Conservation (phyloP, 2,329 filamentous ascomycete species). For the Beauveria brongniartii region DNA sequence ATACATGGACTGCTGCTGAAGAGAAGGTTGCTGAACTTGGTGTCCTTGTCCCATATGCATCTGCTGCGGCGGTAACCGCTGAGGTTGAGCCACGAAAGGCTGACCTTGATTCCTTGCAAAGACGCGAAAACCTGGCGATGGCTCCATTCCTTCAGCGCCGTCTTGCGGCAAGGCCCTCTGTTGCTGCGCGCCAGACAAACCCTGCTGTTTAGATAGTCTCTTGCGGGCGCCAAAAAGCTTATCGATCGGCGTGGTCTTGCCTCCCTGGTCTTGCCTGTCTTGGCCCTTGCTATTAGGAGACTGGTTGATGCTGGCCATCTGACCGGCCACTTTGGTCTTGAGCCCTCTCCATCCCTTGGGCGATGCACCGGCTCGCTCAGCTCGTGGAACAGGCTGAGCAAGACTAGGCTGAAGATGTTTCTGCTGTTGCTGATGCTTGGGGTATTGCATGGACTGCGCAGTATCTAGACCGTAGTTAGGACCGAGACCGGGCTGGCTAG, state of each 20-base stretch:
- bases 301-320: conserved; percentile 16
- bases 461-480: background rate
- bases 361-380: background rate
- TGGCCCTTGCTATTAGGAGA: background rate
- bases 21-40: background rate
- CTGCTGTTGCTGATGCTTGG: background rate
- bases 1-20: conserved; percentile 11
- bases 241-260: conserved; percentile 14
- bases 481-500: background rate
- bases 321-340: conserved; percentile 24
- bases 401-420: background rate
- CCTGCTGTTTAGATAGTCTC: conserved; percentile 23
- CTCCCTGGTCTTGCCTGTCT: background rate
- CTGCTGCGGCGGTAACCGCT: background rate
- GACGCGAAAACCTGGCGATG: background rate
- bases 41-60: background rate
- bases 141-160: background rate
- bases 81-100: background rate
- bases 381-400: background rate
- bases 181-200: background rate
- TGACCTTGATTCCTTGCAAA: background rate
- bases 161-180: background rate
- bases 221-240: conserved; percentile 27
- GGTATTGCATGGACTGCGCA: background rate
- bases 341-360: conserved; percentile 26